Percentiles rank a stretch among this genome's conserved stretches.
Evolutionary conservation across 164 flowering plant genomes (phyloP).

Genomic region (Piper betle): DNA sequence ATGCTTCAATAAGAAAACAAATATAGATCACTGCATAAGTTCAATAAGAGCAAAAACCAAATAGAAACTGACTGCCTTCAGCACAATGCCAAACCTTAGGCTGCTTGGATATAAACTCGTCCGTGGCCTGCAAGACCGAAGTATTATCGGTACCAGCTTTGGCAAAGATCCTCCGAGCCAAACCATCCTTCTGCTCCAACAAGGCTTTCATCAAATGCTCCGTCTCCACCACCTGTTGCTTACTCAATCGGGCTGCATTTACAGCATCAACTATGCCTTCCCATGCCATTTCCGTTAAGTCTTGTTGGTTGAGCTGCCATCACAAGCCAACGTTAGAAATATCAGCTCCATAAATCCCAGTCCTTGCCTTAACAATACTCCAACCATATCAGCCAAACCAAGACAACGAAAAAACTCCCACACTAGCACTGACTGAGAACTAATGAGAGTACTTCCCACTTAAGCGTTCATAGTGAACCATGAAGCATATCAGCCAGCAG

Average conservation of each 20-base stretch:
- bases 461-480: too few relatives aligned
- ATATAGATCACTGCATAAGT: background rate
- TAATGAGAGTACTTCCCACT: too few relatives aligned
- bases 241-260: slow-evolving; percentile 59
- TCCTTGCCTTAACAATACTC: too few relatives aligned
- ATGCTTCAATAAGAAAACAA: background rate
- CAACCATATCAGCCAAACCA: too few relatives aligned
- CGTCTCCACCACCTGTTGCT: slow-evolving; percentile 80
- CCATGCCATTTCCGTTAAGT: slow-evolving; percentile 94
- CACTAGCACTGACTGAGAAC: too few relatives aligned
- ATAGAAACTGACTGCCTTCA: too few relatives aligned
- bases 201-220: slow-evolving; percentile 96
- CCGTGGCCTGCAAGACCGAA: slow-evolving; percentile 68
- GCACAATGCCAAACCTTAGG: slow-evolving; percentile 42
- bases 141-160: slow-evolving; percentile 86
- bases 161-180: slow-evolving; percentile 81
- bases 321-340: background rate
- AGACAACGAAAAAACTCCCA: too few relatives aligned
- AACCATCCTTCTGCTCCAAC: slow-evolving; percentile 90
- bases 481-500: too few relatives aligned
- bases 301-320: slow-evolving; percentile 35
- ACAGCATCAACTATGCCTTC: slow-evolving; percentile 83
- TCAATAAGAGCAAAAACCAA: background rate
- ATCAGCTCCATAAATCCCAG: too few relatives aligned
- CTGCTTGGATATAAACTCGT: slow-evolving; percentile 64